Percentiles rank a stretch among this genome's conserved stretches.
Evolutionary conservation across 768 basidiomycete species (phyloP).

Genomic region (Phanerochaete carnosa): DNA sequence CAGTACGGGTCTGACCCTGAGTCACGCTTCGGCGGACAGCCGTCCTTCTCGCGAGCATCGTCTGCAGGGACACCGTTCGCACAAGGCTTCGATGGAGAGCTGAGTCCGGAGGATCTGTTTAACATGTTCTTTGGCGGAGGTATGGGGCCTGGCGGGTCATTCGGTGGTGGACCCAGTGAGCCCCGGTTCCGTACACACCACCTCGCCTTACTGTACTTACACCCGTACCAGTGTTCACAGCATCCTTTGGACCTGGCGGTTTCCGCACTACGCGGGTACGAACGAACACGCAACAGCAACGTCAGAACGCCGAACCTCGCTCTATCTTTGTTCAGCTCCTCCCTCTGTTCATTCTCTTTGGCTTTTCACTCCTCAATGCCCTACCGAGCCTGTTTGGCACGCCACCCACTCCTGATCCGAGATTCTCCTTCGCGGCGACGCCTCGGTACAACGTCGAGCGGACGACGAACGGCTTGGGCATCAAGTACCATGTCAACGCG

Average conservation of each 20-base stretch:
- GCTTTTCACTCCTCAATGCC: constrained; percentile 78
- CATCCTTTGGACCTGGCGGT: constrained; percentile 78
- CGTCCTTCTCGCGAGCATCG: constrained; percentile 46
- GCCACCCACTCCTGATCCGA: constrained; percentile 70
- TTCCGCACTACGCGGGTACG: constrained; percentile 67
- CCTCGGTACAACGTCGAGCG: constrained; percentile 67
- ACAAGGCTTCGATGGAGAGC: constrained; percentile 68
- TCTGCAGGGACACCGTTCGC: constrained; percentile 45
- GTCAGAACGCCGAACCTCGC: constrained; percentile 45
- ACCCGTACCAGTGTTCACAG: constrained; percentile 57
- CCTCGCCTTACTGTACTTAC: constrained; percentile 8
- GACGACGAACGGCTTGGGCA: constrained; percentile 62
- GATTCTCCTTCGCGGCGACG: constrained; percentile 65
- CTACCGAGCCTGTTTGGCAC: constrained; percentile 74
- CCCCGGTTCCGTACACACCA: constrained; percentile 14
- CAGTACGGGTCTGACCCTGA: constrained; percentile 87
- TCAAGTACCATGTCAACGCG: constrained; percentile 83
- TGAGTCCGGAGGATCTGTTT: constrained; percentile 95
- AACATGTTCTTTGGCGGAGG: constrained; percentile 97
- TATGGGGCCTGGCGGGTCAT: constrained; percentile 49
- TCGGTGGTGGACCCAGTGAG: constrained; percentile 30
- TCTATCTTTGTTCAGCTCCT: constrained; percentile 73
- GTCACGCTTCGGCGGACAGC: constrained; percentile 70
- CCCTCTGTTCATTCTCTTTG: constrained; percentile 81
- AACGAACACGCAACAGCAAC: constrained; percentile 34